phyloP scores from a whole-genome alignment of 306 rosid genomes.

The Fagus crenata region DNA sequence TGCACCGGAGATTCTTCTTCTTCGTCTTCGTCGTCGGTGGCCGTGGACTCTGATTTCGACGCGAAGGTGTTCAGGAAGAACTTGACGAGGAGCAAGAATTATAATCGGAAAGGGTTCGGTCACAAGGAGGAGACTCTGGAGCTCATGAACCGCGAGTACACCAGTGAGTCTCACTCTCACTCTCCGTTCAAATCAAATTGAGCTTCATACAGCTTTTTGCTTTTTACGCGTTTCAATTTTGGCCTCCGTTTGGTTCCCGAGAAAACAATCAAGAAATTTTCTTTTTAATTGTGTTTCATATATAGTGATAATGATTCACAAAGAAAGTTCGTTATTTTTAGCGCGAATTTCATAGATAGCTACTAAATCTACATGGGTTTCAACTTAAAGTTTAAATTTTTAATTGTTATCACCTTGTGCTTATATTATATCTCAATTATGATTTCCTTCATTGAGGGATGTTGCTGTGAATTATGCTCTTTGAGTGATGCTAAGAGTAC shows the following conservation, averaged over 20 bases:
- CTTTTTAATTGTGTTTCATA: too few species aligned
- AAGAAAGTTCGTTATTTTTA: too few species aligned
- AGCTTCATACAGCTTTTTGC: neutral
- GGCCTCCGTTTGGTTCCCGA: neutral
- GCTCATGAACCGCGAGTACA: slow-evolving; percentile 88
- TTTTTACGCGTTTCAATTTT: neutral
- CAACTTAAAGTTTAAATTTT: neutral
- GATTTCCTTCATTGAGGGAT: neutral
- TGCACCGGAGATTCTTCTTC: slow-evolving; percentile 54
- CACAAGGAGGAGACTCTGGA: slow-evolving; percentile 77
- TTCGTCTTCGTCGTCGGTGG: slow-evolving; percentile 32
- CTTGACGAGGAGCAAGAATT: slow-evolving; percentile 81
- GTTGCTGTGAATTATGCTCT: neutral
- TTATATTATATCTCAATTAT: neutral
- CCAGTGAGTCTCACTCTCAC: slow-evolving; percentile 46
- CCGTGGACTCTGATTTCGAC: slow-evolving; percentile 65
- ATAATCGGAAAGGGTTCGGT: slow-evolving; percentile 88
- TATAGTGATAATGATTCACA: too few species aligned
- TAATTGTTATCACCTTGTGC: neutral
- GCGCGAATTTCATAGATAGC: neutral
- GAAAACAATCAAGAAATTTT: neutral
- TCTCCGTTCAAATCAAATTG: slow-evolving; percentile 20
- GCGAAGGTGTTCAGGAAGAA: slow-evolving; percentile 85
- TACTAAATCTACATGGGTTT: neutral
- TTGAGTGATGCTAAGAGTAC: neutral